Percentiles rank a stretch among this genome's conserved stretches.
Conservation (phyloP, 371 early-diverging fungal genomes). For the Actinomucor elegans region DNA sequence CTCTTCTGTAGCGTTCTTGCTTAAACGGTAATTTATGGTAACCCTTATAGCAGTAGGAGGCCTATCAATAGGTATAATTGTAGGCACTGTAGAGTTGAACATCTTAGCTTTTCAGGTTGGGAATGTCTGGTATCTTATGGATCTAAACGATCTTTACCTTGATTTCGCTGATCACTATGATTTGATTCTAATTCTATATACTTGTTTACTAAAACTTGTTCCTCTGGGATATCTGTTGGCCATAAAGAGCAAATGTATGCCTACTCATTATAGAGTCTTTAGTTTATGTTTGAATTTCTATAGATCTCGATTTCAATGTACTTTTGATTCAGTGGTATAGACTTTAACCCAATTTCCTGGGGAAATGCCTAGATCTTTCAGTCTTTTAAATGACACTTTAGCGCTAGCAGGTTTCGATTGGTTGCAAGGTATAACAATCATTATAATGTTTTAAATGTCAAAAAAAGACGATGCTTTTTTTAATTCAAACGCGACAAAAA, state of each 20-base stretch:
- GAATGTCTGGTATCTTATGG: not conserved
- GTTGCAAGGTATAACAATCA: constrained; percentile 7
- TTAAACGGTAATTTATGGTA: constrained; percentile 11
- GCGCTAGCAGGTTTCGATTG: constrained; percentile 23
- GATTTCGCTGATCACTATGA: too few relatives aligned
- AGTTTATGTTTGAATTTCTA: not conserved
- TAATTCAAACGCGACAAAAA: too few relatives aligned
- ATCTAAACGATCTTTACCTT: too few relatives aligned
- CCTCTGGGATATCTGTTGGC: constrained; percentile 23
- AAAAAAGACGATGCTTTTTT: not conserved
- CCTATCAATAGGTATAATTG: constrained; percentile 11
- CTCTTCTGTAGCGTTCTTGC: constrained; percentile 12
- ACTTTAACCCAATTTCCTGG: constrained; percentile 27
- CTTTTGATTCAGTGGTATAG: not conserved
- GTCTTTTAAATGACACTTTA: constrained; percentile 16
- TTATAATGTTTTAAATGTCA: not conserved
- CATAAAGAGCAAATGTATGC: constrained; percentile 31
- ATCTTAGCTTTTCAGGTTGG: not conserved
- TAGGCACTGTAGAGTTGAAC: not conserved
- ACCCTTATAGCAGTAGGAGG: constrained; percentile 17
- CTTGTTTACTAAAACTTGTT: constrained; percentile 12
- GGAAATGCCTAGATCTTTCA: constrained; percentile 3
- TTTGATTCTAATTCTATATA: not conserved
- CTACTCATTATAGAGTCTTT: too few relatives aligned
- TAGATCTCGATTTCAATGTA: not conserved